Evolutionary conservation across 345 rosid genomes (phyloP), one percentile per base, ranked within the genome.

Genomic region (Microcos paniculata): DNA sequence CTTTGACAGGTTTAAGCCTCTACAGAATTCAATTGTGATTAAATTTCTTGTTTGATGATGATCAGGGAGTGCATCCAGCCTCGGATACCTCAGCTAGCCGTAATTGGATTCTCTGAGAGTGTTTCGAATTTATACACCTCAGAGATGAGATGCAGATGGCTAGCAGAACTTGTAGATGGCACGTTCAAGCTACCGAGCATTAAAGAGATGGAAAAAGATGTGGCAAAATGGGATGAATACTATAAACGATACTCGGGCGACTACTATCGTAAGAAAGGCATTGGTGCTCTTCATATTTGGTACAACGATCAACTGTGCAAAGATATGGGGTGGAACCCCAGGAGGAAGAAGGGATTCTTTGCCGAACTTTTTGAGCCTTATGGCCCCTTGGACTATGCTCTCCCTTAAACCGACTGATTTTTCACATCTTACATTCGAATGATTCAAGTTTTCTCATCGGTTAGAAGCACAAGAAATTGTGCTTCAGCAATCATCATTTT

Each of bases 41-140:
- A 24, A 16, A 3, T 2, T 40, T 58, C 18, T 33, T 26, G 35
- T 75, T 49, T 73, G 45, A 23, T 55, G 1, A 18, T 42, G 23
- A 38, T 13, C 76, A 84, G 86, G 78, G 76, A 80, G 40, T 78
- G 78, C 52, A 80, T 83, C 59, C 86, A 80, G 62, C 84, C 82
- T 0, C 62, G 68, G 19, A 80, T 84, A 42, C 86, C 86, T 0
- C 84, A 76, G 23, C 76, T 80, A 2, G 84, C 84, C 1, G 14
- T 83, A 6, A 63, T 80, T 0, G 86, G 86, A 70, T 80, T 71
- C 23, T 45, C 73, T 0, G 84, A 80, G 62, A 75, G 86, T 49
- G 1, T 78, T 2, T 8, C 86, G 9, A 78, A 75, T 59, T 21
- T 83, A 64, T 75, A 43, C 1, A 24, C 78, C 24, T 80, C 58